A percentile compares a stretch with the other conserved stretches of the same genome.
These are phyloP conservation scores for Chaetoceros tenuissimus DNA, from an alignment of 108 stramenopile genomes.

Conservation along the genomic window DNA sequence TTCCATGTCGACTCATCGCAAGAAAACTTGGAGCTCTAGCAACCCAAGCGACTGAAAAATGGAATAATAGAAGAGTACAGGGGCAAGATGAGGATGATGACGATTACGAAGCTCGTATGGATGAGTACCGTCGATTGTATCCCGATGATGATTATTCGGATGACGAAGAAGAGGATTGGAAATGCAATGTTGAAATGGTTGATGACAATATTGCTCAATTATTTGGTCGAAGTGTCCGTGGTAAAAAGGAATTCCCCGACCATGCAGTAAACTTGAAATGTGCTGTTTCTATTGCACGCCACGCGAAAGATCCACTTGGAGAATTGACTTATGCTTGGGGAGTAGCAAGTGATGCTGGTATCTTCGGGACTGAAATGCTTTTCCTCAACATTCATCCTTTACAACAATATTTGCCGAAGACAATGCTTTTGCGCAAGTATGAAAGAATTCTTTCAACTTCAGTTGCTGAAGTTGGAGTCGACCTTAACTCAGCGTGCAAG, in stretches of 20 bases:
- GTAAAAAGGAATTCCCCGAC: slow-evolving; percentile 90
- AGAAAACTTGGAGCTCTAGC: slow-evolving; percentile 62
- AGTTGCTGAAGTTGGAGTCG: slow-evolving; percentile 83
- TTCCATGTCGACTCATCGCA: slow-evolving; percentile 41
- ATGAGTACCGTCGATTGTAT: slow-evolving; percentile 42
- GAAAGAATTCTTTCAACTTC: slow-evolving; percentile 78
- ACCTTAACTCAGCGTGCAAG: slow-evolving; percentile 67
- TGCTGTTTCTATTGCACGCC: slow-evolving; percentile 80
- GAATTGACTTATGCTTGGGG: slow-evolving; percentile 87
- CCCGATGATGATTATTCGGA: slow-evolving; percentile 51
- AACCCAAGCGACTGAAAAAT: slow-evolving; percentile 59
- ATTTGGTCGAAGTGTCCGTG: slow-evolving; percentile 75
- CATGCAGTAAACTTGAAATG: slow-evolving; percentile 56
- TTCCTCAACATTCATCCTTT: slow-evolving; percentile 85
- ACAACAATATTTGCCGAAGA: slow-evolving; percentile 76
- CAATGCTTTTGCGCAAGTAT: slow-evolving; percentile 64
- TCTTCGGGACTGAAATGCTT: slow-evolving; percentile 84
- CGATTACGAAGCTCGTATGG: slow-evolving; percentile 55
- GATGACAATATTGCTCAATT: slow-evolving; percentile 81
- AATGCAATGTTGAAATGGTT: slow-evolving; percentile 74
- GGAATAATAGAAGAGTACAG: slow-evolving; percentile 70
- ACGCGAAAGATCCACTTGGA: slow-evolving; percentile 77
- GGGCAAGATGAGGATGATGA: slow-evolving; percentile 88
- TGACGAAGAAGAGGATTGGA: slow-evolving; percentile 65
- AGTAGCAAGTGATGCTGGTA: slow-evolving; percentile 74